phyloP scores from a whole-genome alignment of 331 rosid species.

The Acacia concinna region DNA sequence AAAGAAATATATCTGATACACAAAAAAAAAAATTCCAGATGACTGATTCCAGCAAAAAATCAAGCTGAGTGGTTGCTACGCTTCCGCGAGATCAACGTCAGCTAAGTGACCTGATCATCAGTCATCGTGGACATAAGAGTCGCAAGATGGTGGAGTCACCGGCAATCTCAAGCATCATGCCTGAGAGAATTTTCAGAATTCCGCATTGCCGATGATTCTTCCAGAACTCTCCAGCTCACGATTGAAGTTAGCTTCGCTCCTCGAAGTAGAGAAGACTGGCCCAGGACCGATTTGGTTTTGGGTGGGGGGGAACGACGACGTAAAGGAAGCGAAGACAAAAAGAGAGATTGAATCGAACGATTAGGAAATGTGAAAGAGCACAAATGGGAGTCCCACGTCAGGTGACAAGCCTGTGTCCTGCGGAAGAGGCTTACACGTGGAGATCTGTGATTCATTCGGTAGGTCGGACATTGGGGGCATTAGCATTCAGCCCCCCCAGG shows the following conservation, averaged over 20 bases:
- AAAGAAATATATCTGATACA: background rate
- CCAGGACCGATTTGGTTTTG: conserved; percentile 29
- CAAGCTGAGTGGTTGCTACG: conserved; percentile 49
- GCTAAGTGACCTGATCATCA: conserved; percentile 48
- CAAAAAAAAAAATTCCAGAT: background rate
- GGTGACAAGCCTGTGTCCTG: conserved; percentile 41
- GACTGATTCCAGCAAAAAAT: conserved; percentile 14
- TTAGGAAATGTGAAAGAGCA: background rate
- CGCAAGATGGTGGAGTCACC: conserved; percentile 30
- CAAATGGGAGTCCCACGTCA: conserved; percentile 68
- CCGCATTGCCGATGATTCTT: conserved; percentile 34
- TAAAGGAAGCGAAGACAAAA: conserved; percentile 4
- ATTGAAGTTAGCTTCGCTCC: background rate
- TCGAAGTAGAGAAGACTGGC: conserved; percentile 7
- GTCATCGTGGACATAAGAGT: conserved; percentile 41
- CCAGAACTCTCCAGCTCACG: background rate
- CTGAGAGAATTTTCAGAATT: conserved; percentile 27
- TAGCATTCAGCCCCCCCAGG: conserved; percentile 46
- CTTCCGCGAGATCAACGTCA: conserved; percentile 55
- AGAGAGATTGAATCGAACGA: conserved; percentile 32
- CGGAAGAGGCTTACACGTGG: conserved; percentile 51
- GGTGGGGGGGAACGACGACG: conserved; percentile 47
- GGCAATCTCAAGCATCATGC: conserved; percentile 4
- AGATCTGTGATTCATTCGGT: conserved; percentile 11
- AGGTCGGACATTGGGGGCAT: conserved; percentile 8